Base-by-base conservation (phyloP, 768 basidiomycete genomes). In the Leccinum disarticulatum region DNA sequence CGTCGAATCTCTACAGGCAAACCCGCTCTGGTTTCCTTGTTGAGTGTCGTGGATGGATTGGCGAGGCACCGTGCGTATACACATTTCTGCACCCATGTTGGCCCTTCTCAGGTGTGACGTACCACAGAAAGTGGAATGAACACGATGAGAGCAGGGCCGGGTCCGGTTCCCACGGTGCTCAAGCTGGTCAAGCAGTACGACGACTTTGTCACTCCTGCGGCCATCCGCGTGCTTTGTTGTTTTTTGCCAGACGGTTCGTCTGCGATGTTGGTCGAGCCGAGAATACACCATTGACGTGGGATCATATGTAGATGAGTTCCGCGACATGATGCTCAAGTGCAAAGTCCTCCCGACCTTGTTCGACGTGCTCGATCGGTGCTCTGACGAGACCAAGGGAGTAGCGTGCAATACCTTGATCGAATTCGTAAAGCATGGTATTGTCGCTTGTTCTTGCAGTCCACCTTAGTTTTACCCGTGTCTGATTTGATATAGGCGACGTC, bases 141-240 rank as follows among this genome's bases (percentile, higher is more conserved):
- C 6, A 13, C 35, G 3, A 64, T 67, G 58, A 63, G 46, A 51
- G 8, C 43, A 1, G 57, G 58, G 0, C 51, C 54, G 1, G 62
- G 41, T 11, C 43, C 55, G 1, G 25, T 67, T 7, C 41, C 56
- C 9, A 64, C 62, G 0, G 62, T 73, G 41, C 52, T 70, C 52
- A 69, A 54, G 35, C 49, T 73, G 11, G 52, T 65, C 43, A 58
- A 57, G 30, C 56, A 59, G n/a, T 62, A 36, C 28, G 73, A 74
- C 36, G 69, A 74, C 48, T 70, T 69, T 35, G 71, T 73, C 7
- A 62, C 71, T 19, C 70, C 70, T 1, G 67, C 67, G 15, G 72
- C 73, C 11, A 63, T 57, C 3, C 68, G 63, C 17, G 65, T 68
- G 1, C 59, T 72, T 25, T 69, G 70, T 19, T 60, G 63, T 17